A percentile compares a stretch with the other conserved stretches of the same genome.
phyloP scores from a whole-genome alignment of 352 stramenopile genomes.

The Pythium sp. region DNA sequence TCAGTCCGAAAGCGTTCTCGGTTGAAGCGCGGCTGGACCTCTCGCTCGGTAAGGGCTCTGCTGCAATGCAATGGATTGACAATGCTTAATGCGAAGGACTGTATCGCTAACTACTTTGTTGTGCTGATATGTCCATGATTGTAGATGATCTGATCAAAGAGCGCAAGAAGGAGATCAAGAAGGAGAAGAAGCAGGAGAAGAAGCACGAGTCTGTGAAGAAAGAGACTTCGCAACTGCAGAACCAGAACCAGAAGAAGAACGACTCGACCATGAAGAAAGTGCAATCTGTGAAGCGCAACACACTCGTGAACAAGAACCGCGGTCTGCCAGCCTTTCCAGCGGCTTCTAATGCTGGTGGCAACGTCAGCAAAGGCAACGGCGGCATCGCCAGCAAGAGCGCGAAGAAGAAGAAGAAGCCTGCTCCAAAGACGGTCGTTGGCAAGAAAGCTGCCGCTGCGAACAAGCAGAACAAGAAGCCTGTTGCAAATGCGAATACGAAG shows the following conservation, averaged over 20 bases:
- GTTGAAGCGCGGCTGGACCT: conserved; percentile 41
- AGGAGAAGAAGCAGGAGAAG: conserved; percentile 38
- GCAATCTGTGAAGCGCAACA: conserved; percentile 32
- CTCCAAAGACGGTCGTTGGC: conserved; percentile 12
- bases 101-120: background rate
- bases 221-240: conserved; percentile 20
- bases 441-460: conserved; percentile 11
- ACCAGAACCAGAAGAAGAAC: conserved; percentile 21
- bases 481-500: conserved; percentile 10
- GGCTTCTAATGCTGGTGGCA: background rate
- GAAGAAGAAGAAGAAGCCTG: conserved; percentile 27
- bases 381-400: background rate
- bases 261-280: conserved; percentile 16
- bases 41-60: conserved; percentile 31
- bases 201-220: conserved; percentile 20
- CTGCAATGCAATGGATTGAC: background rate
- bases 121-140: background rate
- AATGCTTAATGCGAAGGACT: background rate
- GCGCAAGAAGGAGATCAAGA: conserved; percentile 67
- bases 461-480: conserved; percentile 23
- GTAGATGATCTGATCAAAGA: conserved; percentile 72
- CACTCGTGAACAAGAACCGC: conserved; percentile 50
- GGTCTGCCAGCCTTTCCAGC: conserved; percentile 18
- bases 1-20: conserved; percentile 15
- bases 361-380: background rate